Evolutionary conservation across 345 rosid species (phyloP), one percentile per base, ranked within the genome.

Genomic region (Clarkia xantiana): DNA sequence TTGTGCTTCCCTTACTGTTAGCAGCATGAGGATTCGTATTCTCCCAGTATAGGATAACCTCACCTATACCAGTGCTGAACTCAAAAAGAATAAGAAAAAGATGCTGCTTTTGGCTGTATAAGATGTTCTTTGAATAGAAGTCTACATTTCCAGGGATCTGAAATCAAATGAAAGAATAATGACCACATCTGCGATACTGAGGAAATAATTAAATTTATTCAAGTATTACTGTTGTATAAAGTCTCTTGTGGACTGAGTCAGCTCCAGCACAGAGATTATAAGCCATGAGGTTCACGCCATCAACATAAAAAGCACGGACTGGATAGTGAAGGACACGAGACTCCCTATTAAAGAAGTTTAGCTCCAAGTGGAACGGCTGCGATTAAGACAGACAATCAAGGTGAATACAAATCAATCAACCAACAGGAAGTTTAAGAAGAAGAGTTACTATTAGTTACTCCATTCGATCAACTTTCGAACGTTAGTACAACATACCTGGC

Each of bases 361-460:
- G 80, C 80, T 86, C 98, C 94, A 91, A 62, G 66, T 86, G 96
- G 68, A 84, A 74, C 58, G 94, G 96, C 98, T 91, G 86, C 64
- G 71, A 67, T 17, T 22, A 65, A 67, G 56, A 51, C 59, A 46
- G 42, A n/a, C n/a, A n/a, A n/a, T 55, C 70, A 64, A 75, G 64
- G 62, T 54, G 60, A 47, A 60, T 46, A 38, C 42, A 52, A 40
- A 53, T 47, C 62, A 53, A 25, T 38, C 20, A 62, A 56, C 62
- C 40, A 57, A 52, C 23, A 45, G 52, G 22, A 14, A 44, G 53
- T 48, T 29, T 29, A 29, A 29, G 9, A 29, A n/a, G n/a, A n/a
- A 29, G 36, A 29, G 4, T 29, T 29, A 29, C 36, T 7, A 29
- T n/a, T 29, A 29, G 36, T 29, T 3, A 29, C 8, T 29, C 36